A percentile compares a stretch with the other conserved stretches of the same genome.
Evolutionary conservation across 2,329 filamentous ascomycete genomes (phyloP).

Genomic region (Colletotrichum destructivum): DNA sequence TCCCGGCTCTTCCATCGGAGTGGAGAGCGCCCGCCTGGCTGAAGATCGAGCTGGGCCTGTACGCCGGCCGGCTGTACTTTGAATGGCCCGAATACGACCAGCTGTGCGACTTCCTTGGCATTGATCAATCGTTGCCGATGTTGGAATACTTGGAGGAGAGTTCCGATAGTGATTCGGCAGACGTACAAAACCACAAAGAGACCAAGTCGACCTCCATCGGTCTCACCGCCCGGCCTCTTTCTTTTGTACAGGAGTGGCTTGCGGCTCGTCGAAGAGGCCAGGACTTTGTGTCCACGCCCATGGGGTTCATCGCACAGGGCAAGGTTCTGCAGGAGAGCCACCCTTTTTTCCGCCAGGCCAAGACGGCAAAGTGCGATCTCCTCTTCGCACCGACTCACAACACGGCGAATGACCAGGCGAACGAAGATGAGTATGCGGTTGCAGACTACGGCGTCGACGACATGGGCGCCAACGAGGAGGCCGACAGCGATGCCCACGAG

Average conservation of each 20-base stretch:
- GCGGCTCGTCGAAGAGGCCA: constrained; percentile 67
- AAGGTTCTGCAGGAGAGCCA: constrained; percentile 63
- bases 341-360: constrained; percentile 62
- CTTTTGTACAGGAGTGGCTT: constrained; percentile 72
- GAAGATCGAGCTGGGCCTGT: constrained; percentile 70
- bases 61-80: constrained; percentile 74
- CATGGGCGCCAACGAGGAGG: constrained; percentile 35
- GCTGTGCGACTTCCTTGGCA: constrained; percentile 53
- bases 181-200: neutral
- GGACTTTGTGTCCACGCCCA: constrained; percentile 72
- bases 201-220: neutral
- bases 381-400: constrained; percentile 18
- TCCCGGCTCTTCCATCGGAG: constrained; percentile 60
- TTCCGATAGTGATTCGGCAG: constrained; percentile 10
- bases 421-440: constrained; percentile 14
- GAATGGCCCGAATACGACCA: constrained; percentile 61
- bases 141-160: constrained; percentile 16
- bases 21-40: constrained; percentile 68
- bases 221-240: constrained; percentile 55
- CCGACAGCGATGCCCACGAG: constrained; percentile 34
- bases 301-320: constrained; percentile 70
- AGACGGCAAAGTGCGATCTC: constrained; percentile 34
- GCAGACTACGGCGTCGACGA: constrained; percentile 33
- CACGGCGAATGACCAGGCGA: neutral
- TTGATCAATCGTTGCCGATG: constrained; percentile 39